Evolutionary conservation across 2,329 filamentous ascomycete species (phyloP).

Genomic region (Penicillium sp.): DNA sequence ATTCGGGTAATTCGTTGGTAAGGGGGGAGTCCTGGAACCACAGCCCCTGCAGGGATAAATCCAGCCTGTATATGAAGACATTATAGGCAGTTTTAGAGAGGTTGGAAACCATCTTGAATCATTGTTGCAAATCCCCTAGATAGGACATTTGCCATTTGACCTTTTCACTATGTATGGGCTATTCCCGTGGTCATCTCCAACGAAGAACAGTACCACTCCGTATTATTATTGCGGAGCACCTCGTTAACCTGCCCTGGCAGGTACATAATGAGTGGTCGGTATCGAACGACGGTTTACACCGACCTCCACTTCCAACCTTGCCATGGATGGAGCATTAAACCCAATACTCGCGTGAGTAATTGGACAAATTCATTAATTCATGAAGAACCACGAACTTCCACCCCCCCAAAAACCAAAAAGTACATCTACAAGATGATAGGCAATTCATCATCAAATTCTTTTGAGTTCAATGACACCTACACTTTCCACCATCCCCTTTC

Average conservation of each 20-base stretch:
- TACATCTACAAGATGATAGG: background rate
- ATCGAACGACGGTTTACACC: conserved; percentile 22
- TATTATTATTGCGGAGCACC: background rate
- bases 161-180: background rate
- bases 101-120: conserved; percentile 19
- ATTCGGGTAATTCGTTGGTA: background rate
- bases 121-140: background rate
- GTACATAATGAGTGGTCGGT: conserved; percentile 3
- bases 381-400: background rate
- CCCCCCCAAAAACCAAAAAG: background rate
- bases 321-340: conserved; percentile 6
- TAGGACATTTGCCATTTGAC: background rate
- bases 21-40: background rate
- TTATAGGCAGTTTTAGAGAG: background rate
- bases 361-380: background rate
- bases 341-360: conserved; percentile 6
- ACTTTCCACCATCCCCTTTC: background rate
- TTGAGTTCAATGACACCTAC: conserved; percentile 8
- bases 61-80: conserved; percentile 7
- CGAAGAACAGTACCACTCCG: background rate
- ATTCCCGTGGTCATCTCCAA: background rate
- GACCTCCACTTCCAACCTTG: conserved; percentile 23
- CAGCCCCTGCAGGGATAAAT: conserved; percentile 22
- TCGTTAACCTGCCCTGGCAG: background rate
- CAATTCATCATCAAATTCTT: background rate